Percentiles rank a stretch among this genome's conserved stretches.
phyloP scores from a whole-genome alignment of 495 filamentous ascomycete genomes.

The Filosporella fistucella region DNA sequence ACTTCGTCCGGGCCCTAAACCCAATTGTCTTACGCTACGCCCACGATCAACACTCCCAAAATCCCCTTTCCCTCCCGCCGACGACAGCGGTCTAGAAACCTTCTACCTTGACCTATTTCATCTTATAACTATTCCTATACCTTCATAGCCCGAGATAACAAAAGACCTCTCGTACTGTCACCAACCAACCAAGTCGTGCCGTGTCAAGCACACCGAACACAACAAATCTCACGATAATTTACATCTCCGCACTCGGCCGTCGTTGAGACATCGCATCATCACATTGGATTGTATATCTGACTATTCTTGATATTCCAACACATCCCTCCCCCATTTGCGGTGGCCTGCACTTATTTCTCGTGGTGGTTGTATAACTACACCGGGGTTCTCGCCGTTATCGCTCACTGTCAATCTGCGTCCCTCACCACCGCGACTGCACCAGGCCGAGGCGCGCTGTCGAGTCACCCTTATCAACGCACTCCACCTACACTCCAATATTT shows the following conservation, averaged over 20 bases:
- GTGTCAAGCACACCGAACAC: background rate
- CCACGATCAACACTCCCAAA: no score
- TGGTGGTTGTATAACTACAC: constrained; percentile 1
- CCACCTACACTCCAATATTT: background rate
- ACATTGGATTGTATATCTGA: background rate
- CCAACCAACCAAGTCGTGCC: background rate
- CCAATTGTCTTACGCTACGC: no score
- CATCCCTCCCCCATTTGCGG: background rate
- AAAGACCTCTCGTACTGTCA: no score
- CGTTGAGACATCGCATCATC: no score
- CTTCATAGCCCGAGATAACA: no score
- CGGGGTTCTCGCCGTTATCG: constrained; percentile 5
- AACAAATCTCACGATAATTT: constrained; percentile 4
- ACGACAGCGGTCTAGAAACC: no score
- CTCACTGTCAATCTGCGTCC: background rate
- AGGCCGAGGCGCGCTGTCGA: background rate
- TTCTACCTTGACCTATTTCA: no score
- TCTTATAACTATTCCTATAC: no score
- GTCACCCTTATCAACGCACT: constrained; percentile 9
- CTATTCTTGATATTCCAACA: background rate
- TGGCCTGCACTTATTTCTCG: constrained; percentile 1
- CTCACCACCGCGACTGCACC: background rate
- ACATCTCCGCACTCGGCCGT: constrained; percentile 1
- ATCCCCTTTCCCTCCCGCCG: no score
- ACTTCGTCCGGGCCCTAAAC: no score